phyloP scores from a whole-genome alignment of 2,329 filamentous ascomycete genomes.

The Golovinomyces cichoracearum region DNA sequence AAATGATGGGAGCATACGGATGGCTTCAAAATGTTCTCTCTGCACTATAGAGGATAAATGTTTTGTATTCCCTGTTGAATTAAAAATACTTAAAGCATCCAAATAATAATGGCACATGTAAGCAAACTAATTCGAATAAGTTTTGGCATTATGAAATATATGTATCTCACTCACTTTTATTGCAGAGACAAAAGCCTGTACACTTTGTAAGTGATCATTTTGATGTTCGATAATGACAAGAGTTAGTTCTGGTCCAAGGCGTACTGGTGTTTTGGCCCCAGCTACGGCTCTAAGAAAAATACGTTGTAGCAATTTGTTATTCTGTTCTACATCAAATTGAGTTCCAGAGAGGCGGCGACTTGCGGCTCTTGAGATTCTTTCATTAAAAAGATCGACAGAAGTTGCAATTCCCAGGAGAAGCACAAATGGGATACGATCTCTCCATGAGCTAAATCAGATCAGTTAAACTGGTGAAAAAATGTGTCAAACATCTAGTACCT shows the following conservation, averaged over 20 bases:
- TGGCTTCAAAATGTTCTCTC: conserved; percentile 35
- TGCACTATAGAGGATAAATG: conserved; percentile 20
- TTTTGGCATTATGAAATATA: neutral
- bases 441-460: conserved; percentile 28
- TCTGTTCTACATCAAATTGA: conserved; percentile 54
- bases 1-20: conserved; percentile 46
- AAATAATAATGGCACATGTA: conserved; percentile 74
- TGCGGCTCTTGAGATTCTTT: conserved; percentile 41
- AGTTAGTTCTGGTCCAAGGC: conserved; percentile 37
- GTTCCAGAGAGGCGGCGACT: conserved; percentile 40
- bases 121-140: conserved; percentile 31
- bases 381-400: conserved; percentile 54
- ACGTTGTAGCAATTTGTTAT: conserved; percentile 42
- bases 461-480: neutral
- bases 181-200: conserved; percentile 44
- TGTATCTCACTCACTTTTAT: conserved; percentile 27
- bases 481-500: conserved; percentile 23
- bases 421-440: conserved; percentile 49
- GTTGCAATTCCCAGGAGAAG: conserved; percentile 59
- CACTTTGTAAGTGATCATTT: conserved; percentile 49
- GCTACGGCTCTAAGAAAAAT: conserved; percentile 42
- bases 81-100: conserved; percentile 43
- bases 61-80: conserved; percentile 15
- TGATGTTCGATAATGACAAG: conserved; percentile 43
- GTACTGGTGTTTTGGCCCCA: conserved; percentile 27